Evolutionary conservation across 2,329 filamentous ascomycete species (phyloP), one percentile per base, ranked within the genome.

Genomic region (Chalara sp.): DNA sequence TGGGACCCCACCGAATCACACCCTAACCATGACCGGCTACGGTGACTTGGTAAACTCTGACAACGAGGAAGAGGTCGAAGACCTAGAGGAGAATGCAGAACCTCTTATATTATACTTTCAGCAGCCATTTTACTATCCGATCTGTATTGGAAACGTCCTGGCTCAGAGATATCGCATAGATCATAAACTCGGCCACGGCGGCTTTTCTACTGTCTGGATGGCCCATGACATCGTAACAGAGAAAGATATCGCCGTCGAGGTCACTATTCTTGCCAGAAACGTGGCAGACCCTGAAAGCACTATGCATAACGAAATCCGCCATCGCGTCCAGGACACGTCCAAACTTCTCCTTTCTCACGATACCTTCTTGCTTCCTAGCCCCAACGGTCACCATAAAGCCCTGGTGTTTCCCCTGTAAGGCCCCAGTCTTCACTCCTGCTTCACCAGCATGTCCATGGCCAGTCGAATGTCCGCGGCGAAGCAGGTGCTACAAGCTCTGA

Each of bases 141-240:
- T 73, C 8, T 60, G 56, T 5, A 61, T 76, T 5, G 70, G 70
- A 28, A 70, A 76, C 47, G 49, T 59, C 1, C 71, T 75, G 21
- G 47, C 66, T 50, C 64, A 61, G n/a, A 67, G 68, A 46, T 76
- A 76, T 54, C 62, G 64, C 42, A 60, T 75, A 44, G 55, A 71
- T 47, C 67, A 72, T 49, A 76, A 76, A 58, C 58, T 75, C 33
- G 72, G 72, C 32, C 70, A 65, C 40, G 72, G 74, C 30, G 66
- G 67, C 3, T 73, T 61, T 56, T 70, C 71, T 6, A 76, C 70
- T 6, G 68, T 75, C 44, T 76, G 70, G 73, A 66, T 75, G 35
- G 71, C 68, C 40, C 58, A 60, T 5, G 64, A 70, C 56, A 50
- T 53, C 11, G 39, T 47, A 12, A 4, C 43, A 1, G 29, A 42